Percentiles rank a stretch among this genome's conserved stretches.
Conservation (phyloP, 306 rosid genomes). For the Quercus alba region DNA sequence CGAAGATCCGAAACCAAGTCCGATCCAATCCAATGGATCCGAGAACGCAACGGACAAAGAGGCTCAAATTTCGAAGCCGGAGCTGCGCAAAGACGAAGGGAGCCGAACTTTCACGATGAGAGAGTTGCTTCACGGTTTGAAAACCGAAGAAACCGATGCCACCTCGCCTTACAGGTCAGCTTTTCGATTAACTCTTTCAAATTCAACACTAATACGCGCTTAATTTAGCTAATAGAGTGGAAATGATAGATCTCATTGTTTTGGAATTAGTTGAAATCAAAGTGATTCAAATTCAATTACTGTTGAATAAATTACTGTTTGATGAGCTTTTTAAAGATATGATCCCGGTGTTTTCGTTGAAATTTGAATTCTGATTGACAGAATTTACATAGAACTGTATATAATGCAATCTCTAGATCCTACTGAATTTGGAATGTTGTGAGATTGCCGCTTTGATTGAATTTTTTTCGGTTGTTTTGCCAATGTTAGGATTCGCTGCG, state of each 20-base stretch:
- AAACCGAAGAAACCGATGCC: slow-evolving; percentile 46
- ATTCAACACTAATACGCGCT: neutral
- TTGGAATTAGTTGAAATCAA: neutral
- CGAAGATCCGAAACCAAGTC: slow-evolving; percentile 15
- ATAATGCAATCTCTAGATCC: no score
- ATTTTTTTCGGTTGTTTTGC: neutral
- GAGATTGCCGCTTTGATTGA: neutral
- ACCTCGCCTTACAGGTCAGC: slow-evolving; percentile 65
- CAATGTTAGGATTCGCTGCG: no score
- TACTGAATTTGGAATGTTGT: no score
- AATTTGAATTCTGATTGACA: no score
- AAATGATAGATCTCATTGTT: neutral
- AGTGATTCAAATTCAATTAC: no score
- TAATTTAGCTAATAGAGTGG: neutral
- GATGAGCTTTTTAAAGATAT: no score
- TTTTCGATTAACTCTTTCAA: neutral
- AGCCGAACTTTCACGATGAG: slow-evolving; percentile 97
- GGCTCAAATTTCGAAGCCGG: slow-evolving; percentile 25
- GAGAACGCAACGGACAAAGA: slow-evolving; percentile 4
- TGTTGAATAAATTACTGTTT: no score
- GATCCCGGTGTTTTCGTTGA: no score
- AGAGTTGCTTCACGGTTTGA: slow-evolving; percentile 79
- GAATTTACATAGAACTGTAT: no score
- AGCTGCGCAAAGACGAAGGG: slow-evolving; percentile 79
- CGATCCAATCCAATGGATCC: slow-evolving; percentile 32